phyloP scores from a whole-genome alignment of 441 rosid species.

The Gossypium trilobum region DNA sequence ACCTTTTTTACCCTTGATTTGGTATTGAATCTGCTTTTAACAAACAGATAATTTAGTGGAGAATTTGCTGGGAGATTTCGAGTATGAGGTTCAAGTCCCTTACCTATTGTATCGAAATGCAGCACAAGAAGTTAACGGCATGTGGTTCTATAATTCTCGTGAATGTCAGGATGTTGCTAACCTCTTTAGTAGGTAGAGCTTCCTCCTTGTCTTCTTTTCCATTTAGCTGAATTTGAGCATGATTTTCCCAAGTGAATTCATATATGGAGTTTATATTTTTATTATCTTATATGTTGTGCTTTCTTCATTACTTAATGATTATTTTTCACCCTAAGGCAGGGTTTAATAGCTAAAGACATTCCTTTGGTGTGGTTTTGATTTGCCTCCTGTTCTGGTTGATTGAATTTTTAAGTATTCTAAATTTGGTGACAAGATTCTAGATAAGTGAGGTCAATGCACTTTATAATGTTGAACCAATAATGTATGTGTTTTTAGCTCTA shows the following conservation, averaged over 20 bases:
- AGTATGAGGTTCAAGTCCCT: conserved; percentile 60
- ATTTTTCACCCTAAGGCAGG: neutral
- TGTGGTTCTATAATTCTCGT: conserved; percentile 61
- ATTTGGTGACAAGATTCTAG: neutral
- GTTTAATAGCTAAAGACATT: neutral
- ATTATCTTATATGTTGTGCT: neutral
- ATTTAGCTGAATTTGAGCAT: neutral
- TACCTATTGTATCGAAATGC: conserved; percentile 59
- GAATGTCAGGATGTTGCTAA: conserved; percentile 66
- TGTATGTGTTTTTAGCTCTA: neutral
- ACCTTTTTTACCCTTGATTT: neutral
- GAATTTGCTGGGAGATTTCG: conserved; percentile 66
- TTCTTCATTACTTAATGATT: neutral
- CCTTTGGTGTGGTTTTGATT: neutral
- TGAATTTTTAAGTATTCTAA: neutral
- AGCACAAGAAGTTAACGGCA: conserved; percentile 66
- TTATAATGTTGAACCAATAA: neutral
- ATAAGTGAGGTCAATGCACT: neutral
- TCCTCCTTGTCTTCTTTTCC: neutral
- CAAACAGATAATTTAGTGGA: conserved; percentile 55
- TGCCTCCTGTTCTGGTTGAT: neutral
- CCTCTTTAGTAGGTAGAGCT: conserved; percentile 47
- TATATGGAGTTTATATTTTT: neutral
- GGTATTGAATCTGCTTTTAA: neutral
- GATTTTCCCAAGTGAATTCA: neutral